Base-by-base conservation (phyloP, 1,284 basidiomycete genomes). In the Cryptococcus sp. region DNA sequence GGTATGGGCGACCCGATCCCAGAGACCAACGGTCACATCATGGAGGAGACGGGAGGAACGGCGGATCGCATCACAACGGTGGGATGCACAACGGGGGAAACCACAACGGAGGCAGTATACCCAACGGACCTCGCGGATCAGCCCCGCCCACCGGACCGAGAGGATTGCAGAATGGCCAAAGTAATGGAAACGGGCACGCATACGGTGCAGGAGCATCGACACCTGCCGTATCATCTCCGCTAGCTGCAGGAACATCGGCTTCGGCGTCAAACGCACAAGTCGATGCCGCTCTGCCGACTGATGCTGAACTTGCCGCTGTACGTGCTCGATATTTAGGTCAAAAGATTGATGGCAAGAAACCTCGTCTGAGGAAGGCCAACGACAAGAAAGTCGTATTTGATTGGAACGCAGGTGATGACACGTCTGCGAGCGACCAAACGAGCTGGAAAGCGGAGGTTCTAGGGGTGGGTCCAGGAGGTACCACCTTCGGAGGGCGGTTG, bases 311-410 rank as follows among this genome's bases (percentile, higher is more conserved):
- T 15, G 81, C 81, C 0, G 87, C 88, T 0, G 88, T 93, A 66
- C 87, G 90, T 13, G 89, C 90, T 25, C 86, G 93, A 35, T 96
- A 97, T 75, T 86, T 97, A 22, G 93, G 93, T 8, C 59, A 73
- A 56, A 62, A 66, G 51, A 58, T 66, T 19, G 89, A 90, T 77
- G 89, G 88, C 78, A 93, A 93, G 84, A 94, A 94, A 80, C 88
- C 90, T 46, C 91, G 91, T 78, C 88, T 93, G 68, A 87, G 92
- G 56, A 95, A 93, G 79, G 90, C 89, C 25, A 61, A 65, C 69
- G 92, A 94, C 74, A 89, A 93, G 76, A 95, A 95, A 78, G 93
- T 97, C 75, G 88, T 94, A n/a, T 99, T 99, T 72, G 95, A 98
- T 75, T 98, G 95, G 94, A 93, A 93, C 71, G 87, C 88, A 50